Base-by-base conservation (phyloP, 208 protist species). In the Strigomonas galati region DNA sequence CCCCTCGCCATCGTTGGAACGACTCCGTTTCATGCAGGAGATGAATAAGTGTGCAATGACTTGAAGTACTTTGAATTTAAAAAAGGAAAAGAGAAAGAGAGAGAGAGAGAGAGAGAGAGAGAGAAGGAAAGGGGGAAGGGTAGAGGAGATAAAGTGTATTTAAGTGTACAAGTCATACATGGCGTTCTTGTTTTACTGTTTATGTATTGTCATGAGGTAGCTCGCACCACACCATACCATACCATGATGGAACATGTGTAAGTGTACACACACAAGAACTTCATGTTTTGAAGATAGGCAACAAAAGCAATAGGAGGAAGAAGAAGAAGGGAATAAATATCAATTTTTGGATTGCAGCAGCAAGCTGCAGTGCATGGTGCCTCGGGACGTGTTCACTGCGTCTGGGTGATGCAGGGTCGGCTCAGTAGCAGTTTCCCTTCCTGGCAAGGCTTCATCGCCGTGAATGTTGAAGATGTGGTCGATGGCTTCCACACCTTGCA, bases 401-500 rank as follows among this genome's bases (percentile, higher is more conserved):
- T 74, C 66, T 0, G 79, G 76, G 54, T 62, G 35, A n/a, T 56
- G 32, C 28, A 58, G 35, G 27, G 46, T 65, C 51, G 62, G 23
- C 48, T 65, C 35, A 26, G 27, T 3, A 46, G 9, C 2, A 2
- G 15, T 17, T 27, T 28, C 48, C 19, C 23, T 27, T 14, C 48
- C 19, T 53, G 44, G 53, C 31, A 86, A 61, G 0, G 76, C 77
- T 19, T 71, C 67, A 51, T 82, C 76, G 14, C 60, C 59, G 5
- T 58, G 35, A 6, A 58, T 55, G 31, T 24, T 1, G 3, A 76
- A 31, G 15, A 75, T 58, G 62, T 67, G 52, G 9, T 35, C 44
- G 12, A 87, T 72, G 17, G 76, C 78, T 73, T 91, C 81, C n/a
- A 91, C 84, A 6, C 84, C 84, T 49, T 87, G 81, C 84, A 87